phyloP scores from a whole-genome alignment of 495 filamentous ascomycete species.

The Aspergillus leporis region DNA sequence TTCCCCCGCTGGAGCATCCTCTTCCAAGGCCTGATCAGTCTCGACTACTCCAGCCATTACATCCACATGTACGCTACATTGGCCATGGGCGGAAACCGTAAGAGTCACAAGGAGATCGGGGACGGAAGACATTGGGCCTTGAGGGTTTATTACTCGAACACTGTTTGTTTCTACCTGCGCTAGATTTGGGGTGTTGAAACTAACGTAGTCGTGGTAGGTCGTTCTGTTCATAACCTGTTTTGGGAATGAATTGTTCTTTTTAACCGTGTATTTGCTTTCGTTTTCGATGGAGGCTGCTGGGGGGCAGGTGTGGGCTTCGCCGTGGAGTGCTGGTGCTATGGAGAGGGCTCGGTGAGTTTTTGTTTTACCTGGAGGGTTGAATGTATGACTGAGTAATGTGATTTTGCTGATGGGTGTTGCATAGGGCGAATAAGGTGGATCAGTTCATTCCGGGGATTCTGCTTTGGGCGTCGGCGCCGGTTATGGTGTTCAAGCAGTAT shows the following conservation, averaged over 20 bases:
- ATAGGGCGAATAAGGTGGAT: slow-evolving; percentile 7
- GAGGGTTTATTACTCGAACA: slow-evolving; percentile 85
- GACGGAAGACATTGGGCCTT: slow-evolving; percentile 53
- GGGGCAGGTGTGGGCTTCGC: slow-evolving; percentile 24
- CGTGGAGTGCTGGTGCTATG: slow-evolving; percentile 9
- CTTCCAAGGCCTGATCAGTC: slow-evolving; percentile 79
- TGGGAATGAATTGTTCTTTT: slow-evolving; percentile 82
- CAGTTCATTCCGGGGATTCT: not conserved
- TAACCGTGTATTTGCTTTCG: slow-evolving; percentile 83
- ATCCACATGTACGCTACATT: slow-evolving; percentile 85
- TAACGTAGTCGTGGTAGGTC: slow-evolving; percentile 38
- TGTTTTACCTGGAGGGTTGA: too few relatives aligned
- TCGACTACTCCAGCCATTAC: slow-evolving; percentile 87
- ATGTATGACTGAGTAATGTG: not conserved
- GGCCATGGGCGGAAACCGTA: slow-evolving; percentile 50
- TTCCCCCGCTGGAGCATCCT: slow-evolving; percentile 80
- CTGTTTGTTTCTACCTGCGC: slow-evolving; percentile 58
- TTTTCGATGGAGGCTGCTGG: slow-evolving; percentile 62
- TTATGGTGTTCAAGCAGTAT: slow-evolving; percentile 78
- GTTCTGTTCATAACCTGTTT: slow-evolving; percentile 71
- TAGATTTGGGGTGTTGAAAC: not conserved
- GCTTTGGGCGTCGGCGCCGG: slow-evolving; percentile 8
- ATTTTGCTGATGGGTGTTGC: not conserved
- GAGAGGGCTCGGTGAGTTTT: slow-evolving; percentile 8
- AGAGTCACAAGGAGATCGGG: slow-evolving; percentile 84